These are phyloP conservation scores for Aureobasidium sp. DNA, from an alignment of 2,329 filamentous ascomycete genomes.

Conservation along the genomic window DNA sequence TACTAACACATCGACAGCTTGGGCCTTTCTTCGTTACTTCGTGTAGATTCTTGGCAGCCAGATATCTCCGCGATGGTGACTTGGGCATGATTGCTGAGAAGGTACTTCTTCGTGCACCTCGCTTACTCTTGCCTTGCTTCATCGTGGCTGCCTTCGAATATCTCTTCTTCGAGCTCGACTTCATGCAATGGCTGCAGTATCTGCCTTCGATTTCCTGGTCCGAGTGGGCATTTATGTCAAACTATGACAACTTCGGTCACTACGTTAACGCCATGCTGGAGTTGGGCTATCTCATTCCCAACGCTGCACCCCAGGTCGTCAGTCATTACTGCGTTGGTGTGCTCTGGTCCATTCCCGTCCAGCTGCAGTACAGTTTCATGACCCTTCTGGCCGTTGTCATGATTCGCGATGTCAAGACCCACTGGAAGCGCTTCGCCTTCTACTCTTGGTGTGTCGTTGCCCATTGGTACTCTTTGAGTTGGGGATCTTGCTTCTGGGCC, in stretches of 20 bases:
- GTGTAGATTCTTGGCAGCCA: slow-evolving; percentile 36
- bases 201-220: slow-evolving; percentile 40
- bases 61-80: slow-evolving; percentile 36
- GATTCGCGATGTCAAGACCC: slow-evolving; percentile 36
- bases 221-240: slow-evolving; percentile 37
- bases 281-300: slow-evolving; percentile 39
- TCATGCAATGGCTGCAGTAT: slow-evolving; percentile 35
- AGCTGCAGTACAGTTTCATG: slow-evolving; percentile 40
- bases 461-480: slow-evolving; percentile 40
- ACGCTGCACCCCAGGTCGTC: slow-evolving; percentile 39
- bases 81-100: slow-evolving; percentile 37
- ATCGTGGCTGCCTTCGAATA: slow-evolving; percentile 38
- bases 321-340: slow-evolving; percentile 43
- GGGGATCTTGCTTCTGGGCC: slow-evolving; percentile 39
- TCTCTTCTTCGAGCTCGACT: slow-evolving; percentile 38
- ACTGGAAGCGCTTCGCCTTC: slow-evolving; percentile 39
- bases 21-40: slow-evolving; percentile 43
- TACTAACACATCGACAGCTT: slow-evolving; percentile 19
- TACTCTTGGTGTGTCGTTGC: slow-evolving; percentile 36
- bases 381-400: slow-evolving; percentile 35
- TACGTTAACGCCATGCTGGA: slow-evolving; percentile 39
- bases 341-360: slow-evolving; percentile 42
- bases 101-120: slow-evolving; percentile 35
- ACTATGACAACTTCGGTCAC: slow-evolving; percentile 33
- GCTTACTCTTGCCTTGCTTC: slow-evolving; percentile 39